Evolutionary conservation across 768 basidiomycete species (phyloP).

Genomic region (Russula abietina): DNA sequence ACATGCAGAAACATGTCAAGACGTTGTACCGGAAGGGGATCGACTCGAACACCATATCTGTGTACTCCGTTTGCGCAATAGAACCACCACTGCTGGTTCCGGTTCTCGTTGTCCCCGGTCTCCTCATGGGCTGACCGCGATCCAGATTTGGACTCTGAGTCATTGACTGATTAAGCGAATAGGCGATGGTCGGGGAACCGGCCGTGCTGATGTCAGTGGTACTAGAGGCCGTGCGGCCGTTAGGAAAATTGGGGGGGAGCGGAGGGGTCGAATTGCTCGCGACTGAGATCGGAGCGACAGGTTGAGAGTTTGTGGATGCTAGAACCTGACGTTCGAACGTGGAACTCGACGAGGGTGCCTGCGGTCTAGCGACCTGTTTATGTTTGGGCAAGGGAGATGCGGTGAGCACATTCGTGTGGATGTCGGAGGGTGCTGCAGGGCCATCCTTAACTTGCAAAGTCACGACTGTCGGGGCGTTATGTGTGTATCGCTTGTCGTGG

Average conservation of each 20-base stretch:
- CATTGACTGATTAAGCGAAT: not conserved
- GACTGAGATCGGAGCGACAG: not conserved
- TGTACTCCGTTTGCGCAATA: constrained; percentile 1
- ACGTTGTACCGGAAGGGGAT: constrained; percentile 2
- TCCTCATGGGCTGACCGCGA: not conserved
- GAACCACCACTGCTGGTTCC: not conserved
- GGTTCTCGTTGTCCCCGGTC: not conserved
- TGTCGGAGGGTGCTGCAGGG: not conserved
- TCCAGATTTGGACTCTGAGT: not conserved
- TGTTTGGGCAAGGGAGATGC: not conserved
- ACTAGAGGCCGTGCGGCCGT: not conserved
- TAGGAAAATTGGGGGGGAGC: not conserved
- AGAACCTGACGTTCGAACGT: not conserved
- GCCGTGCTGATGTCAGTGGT: not conserved
- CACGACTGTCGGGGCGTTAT: not conserved
- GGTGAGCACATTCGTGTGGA: not conserved
- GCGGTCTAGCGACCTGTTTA: not conserved
- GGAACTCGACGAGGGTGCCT: not conserved
- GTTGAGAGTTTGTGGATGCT: not conserved
- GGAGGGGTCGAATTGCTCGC: not conserved
- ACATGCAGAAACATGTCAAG: constrained; percentile 11
- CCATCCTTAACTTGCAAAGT: not conserved
- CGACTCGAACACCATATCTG: constrained; percentile 9
- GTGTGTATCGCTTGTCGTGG: not conserved
- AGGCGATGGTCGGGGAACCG: not conserved